These are phyloP conservation scores for Intubia oerlemansii DNA, from an alignment of 2,329 filamentous ascomycete species.

Conservation along the genomic window DNA sequence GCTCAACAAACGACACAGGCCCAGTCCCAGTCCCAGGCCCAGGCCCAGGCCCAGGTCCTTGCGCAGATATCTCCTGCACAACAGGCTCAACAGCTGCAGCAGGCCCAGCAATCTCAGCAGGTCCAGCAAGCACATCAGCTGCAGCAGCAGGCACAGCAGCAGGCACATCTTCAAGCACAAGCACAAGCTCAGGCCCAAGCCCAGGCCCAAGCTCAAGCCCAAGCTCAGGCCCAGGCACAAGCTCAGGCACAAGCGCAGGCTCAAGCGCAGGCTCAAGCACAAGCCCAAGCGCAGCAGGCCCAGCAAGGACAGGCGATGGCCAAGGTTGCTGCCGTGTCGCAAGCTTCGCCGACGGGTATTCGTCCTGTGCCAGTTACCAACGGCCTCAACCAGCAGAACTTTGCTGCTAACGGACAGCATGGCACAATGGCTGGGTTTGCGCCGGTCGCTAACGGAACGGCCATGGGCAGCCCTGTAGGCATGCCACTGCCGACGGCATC, in stretches of 20 bases:
- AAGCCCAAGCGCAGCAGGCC: slow-evolving; percentile 6
- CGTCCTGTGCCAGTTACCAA: too few relatives aligned
- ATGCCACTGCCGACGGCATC: slow-evolving; percentile 9
- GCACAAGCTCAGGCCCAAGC: neutral
- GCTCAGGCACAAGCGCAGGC: slow-evolving; percentile 17
- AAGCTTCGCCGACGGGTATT: slow-evolving; percentile 13
- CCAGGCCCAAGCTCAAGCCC: too few relatives aligned
- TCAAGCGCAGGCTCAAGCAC: slow-evolving; percentile 9
- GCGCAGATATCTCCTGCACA: too few relatives aligned
- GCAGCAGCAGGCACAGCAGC: slow-evolving; percentile 17
- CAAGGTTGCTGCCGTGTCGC: slow-evolving; percentile 9
- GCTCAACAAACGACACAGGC: too few relatives aligned
- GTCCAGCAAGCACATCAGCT: slow-evolving; percentile 13
- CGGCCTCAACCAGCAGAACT: slow-evolving; percentile 29
- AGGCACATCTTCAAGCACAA: slow-evolving; percentile 14
- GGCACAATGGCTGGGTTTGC: slow-evolving; percentile 29
- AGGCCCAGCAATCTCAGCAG: slow-evolving; percentile 5
- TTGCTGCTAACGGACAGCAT: slow-evolving; percentile 29
- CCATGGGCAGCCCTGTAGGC: slow-evolving; percentile 21
- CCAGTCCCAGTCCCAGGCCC: slow-evolving; percentile 9
- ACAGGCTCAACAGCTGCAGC: slow-evolving; percentile 7
- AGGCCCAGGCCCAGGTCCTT: slow-evolving; percentile 14
- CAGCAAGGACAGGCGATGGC: slow-evolving; percentile 6
- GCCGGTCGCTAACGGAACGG: slow-evolving; percentile 19
- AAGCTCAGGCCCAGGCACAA: slow-evolving; percentile 21